phyloP scores from a whole-genome alignment of 345 rosid species.

The Eucalyptus marginata region DNA sequence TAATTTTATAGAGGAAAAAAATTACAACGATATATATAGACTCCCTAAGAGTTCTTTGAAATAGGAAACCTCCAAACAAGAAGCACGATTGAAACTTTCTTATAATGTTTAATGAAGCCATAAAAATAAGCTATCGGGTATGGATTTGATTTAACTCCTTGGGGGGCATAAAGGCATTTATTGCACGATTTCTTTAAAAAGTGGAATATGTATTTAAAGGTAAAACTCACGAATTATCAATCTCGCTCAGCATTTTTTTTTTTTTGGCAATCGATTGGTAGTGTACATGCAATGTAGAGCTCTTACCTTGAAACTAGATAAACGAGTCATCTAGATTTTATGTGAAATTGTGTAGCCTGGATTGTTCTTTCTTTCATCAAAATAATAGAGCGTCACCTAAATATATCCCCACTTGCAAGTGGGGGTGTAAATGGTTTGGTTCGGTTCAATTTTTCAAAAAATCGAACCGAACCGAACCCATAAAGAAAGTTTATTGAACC shows the following conservation, averaged over 20 bases:
- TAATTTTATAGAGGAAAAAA: no score
- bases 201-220: no score
- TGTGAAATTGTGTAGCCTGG: neutral
- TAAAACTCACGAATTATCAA: no score
- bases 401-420: neutral
- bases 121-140: neutral
- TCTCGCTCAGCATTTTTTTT: neutral
- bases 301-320: neutral
- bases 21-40: no score
- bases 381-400: neutral
- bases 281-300: neutral
- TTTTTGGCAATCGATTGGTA: no score
- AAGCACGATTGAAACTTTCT: neutral
- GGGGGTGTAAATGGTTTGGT: rapidly evolving
- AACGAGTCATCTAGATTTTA: neutral
- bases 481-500: no score
- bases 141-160: neutral
- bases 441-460: rapidly evolving
- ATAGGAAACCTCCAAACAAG: neutral
- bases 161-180: neutral
- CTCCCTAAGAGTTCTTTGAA: neutral
- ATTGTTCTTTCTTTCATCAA: neutral
- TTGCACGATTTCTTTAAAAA: neutral
- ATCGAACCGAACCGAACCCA: rapidly evolving
- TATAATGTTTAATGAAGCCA: neutral